Evolutionary conservation across 177 flowering plant species (phyloP), one percentile per base, ranked within the genome.

Genomic region (Vitis hybrid): DNA sequence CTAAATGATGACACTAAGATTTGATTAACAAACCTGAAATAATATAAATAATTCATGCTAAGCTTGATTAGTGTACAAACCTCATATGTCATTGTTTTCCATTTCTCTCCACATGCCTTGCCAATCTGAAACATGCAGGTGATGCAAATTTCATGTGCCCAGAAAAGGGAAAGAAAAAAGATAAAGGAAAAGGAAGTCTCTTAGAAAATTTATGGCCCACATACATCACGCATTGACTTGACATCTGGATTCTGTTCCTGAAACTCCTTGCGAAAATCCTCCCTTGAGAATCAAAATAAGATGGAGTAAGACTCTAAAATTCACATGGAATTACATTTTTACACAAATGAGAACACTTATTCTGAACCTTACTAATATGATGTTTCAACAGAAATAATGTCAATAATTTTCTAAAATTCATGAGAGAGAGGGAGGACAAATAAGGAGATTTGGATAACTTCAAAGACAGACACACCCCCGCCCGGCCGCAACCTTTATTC

Each of bases 51-150:
- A 53, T 49, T 10, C 10, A 19, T 11, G 3, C 3, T 14, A 10
- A 54, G 48, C 29, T 34, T 16, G 8, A 10, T 61, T 13, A 54
- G 3, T 14, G 9, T 15, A 74, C 74, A 55, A 70, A 92, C 98
- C 94, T 94, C 98, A 78, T 86, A 94, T 45, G 86, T 81, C 97
- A 94, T 94, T 20, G 83, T 84, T 58, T 88, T 92, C 98, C 98
- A 94, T 82, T 91, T 94, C 77, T 87, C 98, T 76, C 98, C 98
- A 71, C 97, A 87, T 49, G 97, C 97, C 81, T 94, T 92, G 57
- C 99, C 99, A 76, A 94, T 71, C 99, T 94, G 77, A 71, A 75
- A 71, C 19, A 75, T 48, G 54, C 11, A 50, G 68, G 39, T 16
- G 70, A 2, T 19, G 5, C 39, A 60, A 10, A 31, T 11, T 20